A percentile compares a stretch with the other conserved stretches of the same genome.
These are phyloP conservation scores for Raffaelea arxii DNA, from an alignment of 2,329 filamentous ascomycete genomes.

Conservation along the genomic window DNA sequence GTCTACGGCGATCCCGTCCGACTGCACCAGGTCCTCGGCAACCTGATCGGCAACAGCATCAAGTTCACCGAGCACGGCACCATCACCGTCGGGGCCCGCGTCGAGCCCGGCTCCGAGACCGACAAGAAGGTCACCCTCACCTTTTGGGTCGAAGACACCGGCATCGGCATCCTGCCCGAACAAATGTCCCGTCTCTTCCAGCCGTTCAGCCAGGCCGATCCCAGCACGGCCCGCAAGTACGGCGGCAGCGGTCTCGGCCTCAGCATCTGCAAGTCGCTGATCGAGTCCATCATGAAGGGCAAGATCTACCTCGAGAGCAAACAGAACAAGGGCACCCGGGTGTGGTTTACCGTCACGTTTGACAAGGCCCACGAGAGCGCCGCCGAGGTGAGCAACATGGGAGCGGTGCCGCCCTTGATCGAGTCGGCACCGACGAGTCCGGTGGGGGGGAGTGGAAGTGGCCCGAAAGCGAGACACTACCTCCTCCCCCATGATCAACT, in stretches of 20 bases:
- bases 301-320: conserved; percentile 73
- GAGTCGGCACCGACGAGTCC: conserved; percentile 3
- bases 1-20: conserved; percentile 58
- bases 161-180: conserved; percentile 79
- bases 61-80: conserved; percentile 87
- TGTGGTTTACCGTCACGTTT: conserved; percentile 76
- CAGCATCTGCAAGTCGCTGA: conserved; percentile 89
- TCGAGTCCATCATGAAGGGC: conserved; percentile 86
- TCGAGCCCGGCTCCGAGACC: conserved; percentile 64
- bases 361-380: conserved; percentile 51
- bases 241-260: conserved; percentile 85
- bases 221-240: conserved; percentile 81
- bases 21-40: conserved; percentile 62
- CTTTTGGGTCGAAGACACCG: conserved; percentile 82
- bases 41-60: conserved; percentile 84
- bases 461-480: conserved; percentile 33
- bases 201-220: conserved; percentile 88
- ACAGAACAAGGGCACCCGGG: conserved; percentile 59
- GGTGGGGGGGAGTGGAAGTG: not conserved
- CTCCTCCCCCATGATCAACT: conserved; percentile 68
- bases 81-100: conserved; percentile 70
- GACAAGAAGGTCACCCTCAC: conserved; percentile 63
- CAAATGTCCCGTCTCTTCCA: conserved; percentile 80
- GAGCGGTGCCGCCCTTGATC: conserved; percentile 3
- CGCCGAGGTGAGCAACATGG: not conserved